Base-by-base conservation (phyloP, 2,329 filamentous ascomycete species). In the Harringtonia aguacate region DNA sequence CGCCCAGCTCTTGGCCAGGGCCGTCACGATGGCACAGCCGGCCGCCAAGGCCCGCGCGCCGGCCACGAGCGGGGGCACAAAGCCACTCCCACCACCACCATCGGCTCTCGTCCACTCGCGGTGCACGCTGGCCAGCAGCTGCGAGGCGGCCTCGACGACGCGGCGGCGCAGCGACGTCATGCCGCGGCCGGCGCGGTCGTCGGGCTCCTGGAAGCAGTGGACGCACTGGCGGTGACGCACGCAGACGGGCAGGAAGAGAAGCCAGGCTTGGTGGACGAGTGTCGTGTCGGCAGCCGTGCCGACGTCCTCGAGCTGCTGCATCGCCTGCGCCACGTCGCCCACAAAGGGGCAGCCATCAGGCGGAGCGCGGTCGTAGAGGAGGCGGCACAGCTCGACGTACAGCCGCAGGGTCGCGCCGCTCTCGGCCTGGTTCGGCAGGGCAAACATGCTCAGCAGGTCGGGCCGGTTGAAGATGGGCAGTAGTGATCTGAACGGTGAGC, bases 121-220 rank as follows among this genome's bases (percentile, higher is more conserved):
- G 30, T 44, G 39, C 8, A 44, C 28, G 21, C 13, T 24, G 4
- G 21, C 36, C 17, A 44, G 35, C 8, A 33, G n/a, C 12, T 17
- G 10, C 12, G 29, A 8, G 8, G 41, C 41, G 4, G 28, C 34
- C 8, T 28, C 20, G n/a, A 39, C 12, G 8, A 44, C 36, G 15
- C 21, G 34, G 9, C 14, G 41, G 2, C 41, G 41, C n/a, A 44
- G 29, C 5, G 35, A 33, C 14, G 14, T n/a, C 41, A 44, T 44
- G 27, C 41, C 41, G 9, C 20, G 14, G 8, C n/a, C 28, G 10
- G n/a, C n/a, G n/a, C 35, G 35, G 20, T 44, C 36, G 20, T 44
- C 41, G 10, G 27, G 14, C 30, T 44, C 41, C 24, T 44, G 41
- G 13, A 44, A 44, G 36, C 41, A 44, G 36, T 44, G 41, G 20